Evolutionary conservation across 2,329 filamentous ascomycete species (phyloP).

Genomic region (Sclerotinia subarctica): DNA sequence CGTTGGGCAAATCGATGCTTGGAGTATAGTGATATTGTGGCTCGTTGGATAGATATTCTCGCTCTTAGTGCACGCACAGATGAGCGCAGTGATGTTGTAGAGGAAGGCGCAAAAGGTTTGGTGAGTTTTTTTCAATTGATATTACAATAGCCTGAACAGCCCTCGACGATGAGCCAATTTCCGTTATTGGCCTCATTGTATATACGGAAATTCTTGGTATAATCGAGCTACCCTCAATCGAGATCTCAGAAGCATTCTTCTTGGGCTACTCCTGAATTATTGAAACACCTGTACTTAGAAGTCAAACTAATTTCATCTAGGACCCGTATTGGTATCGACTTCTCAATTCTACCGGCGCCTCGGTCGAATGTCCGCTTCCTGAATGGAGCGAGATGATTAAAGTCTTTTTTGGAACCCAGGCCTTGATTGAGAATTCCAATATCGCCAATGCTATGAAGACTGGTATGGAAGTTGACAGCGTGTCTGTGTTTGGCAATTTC

Average conservation of each 20-base stretch:
- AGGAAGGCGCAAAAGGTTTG: slow-evolving; percentile 85
- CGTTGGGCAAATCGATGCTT: slow-evolving; percentile 90
- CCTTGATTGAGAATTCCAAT: slow-evolving; percentile 36
- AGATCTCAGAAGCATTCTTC: background rate
- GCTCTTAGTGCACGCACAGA: slow-evolving; percentile 65
- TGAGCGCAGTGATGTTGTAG: slow-evolving; percentile 77
- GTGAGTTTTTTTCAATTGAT: slow-evolving; percentile 57
- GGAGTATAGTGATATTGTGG: slow-evolving; percentile 72
- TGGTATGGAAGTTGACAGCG: slow-evolving; percentile 44
- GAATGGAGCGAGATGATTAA: slow-evolving; percentile 52
- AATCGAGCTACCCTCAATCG: background rate
- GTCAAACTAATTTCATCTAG: slow-evolving; percentile 26
- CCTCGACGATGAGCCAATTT: too few relatives aligned
- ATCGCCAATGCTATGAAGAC: slow-evolving; percentile 36
- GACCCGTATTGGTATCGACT: slow-evolving; percentile 66
- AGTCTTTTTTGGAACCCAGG: slow-evolving; percentile 47
- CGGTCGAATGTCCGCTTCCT: slow-evolving; percentile 44
- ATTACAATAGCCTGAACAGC: background rate
- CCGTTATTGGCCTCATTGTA: background rate
- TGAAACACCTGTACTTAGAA: background rate
- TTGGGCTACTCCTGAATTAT: background rate
- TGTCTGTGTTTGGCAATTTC: slow-evolving; percentile 41
- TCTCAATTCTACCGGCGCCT: slow-evolving; percentile 51
- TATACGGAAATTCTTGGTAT: background rate
- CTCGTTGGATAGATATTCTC: slow-evolving; percentile 83